Percentiles rank a stretch among this genome's conserved stretches.
Conservation (phyloP, 441 rosid species). For the Capsella rubella region DNA sequence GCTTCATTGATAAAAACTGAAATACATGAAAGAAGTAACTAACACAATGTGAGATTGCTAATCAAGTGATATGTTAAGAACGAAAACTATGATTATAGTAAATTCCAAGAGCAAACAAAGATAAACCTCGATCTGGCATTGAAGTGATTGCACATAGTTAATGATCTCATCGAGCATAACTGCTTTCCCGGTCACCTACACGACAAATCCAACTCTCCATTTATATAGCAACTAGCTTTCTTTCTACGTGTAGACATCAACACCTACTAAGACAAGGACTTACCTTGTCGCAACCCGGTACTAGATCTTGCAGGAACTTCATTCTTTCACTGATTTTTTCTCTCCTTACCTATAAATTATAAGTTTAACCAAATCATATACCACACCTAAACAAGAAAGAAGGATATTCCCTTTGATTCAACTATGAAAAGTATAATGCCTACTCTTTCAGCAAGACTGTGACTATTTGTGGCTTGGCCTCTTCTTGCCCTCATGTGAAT, state of each 20-base stretch:
- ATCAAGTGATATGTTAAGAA: background rate
- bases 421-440: background rate
- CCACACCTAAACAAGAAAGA: background rate
- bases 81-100: constrained; percentile 27
- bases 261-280: constrained; percentile 21
- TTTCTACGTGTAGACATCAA: background rate
- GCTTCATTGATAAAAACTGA: constrained; percentile 74
- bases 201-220: background rate
- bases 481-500: constrained; percentile 95
- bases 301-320: constrained; percentile 97
- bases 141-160: constrained; percentile 77
- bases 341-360: constrained; percentile 75
- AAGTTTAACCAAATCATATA: constrained; percentile 34
- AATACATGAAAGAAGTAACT: background rate
- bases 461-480: constrained; percentile 99
- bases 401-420: constrained; percentile 16
- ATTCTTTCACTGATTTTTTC: constrained; percentile 97
- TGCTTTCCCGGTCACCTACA: constrained; percentile 82
- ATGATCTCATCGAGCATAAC: constrained; percentile 85
- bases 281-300: constrained; percentile 98
- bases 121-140: constrained; percentile 74
- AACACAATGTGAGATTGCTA: background rate
- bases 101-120: background rate
- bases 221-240: background rate
- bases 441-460: constrained; percentile 99